Conservation (phyloP, 2,329 filamentous ascomycete species). For the Botrytis sinoallii region DNA sequence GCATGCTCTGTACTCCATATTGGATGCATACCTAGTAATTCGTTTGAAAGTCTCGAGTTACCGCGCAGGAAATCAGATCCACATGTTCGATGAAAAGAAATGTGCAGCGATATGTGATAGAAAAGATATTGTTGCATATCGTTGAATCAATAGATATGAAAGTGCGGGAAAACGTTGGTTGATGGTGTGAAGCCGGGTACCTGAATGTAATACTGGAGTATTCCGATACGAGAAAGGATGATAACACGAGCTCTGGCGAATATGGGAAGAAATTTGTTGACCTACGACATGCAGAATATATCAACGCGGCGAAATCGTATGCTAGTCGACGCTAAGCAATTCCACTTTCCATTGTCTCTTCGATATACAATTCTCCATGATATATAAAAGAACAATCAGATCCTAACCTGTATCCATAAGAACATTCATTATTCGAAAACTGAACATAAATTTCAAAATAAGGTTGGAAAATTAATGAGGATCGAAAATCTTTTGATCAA, state of each 20-base stretch:
- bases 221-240: not conserved
- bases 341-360: not conserved
- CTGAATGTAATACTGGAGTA: not conserved
- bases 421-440: not conserved
- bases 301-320: too few relatives aligned
- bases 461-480: not conserved
- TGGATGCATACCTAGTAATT: not conserved
- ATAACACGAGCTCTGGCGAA: not conserved
- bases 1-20: not conserved
- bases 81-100: not conserved
- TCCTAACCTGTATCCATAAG: not conserved
- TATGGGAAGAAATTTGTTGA: too few relatives aligned
- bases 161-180: not conserved
- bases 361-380: not conserved
- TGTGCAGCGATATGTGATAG: not conserved
- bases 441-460: not conserved
- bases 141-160: not conserved
- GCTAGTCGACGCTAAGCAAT: not conserved
- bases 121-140: not conserved
- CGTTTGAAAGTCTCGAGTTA: not conserved
- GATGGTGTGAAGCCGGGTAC: not conserved
- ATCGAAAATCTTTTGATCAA: too few relatives aligned
- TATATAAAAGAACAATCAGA: fast-evolving
- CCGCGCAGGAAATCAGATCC: too few relatives aligned
- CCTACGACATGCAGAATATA: too few relatives aligned